Percentiles rank a stretch among this genome's conserved stretches.
Conservation (phyloP, 495 filamentous ascomycete species). For the Podospora didyma region DNA sequence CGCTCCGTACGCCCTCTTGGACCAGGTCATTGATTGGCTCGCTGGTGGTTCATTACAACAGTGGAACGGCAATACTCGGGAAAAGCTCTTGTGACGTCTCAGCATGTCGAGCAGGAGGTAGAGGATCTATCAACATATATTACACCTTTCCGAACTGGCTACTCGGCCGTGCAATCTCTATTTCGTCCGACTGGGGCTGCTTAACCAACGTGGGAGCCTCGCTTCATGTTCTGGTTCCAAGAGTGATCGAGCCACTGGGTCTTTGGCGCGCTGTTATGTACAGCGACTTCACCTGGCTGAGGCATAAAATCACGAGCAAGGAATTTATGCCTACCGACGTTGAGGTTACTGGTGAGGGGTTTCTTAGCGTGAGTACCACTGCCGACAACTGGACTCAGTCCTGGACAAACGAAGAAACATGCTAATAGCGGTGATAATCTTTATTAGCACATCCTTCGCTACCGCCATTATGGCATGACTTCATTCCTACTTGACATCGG, state of each 20-base stretch:
- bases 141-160: slow-evolving; percentile 6
- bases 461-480: background rate
- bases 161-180: background rate
- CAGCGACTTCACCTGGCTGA: background rate
- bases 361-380: too few species aligned
- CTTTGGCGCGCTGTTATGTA: background rate
- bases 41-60: background rate
- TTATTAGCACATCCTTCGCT: background rate
- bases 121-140: background rate
- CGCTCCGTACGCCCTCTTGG: background rate
- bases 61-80: background rate
- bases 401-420: background rate
- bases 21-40: background rate
- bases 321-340: background rate
- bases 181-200: background rate
- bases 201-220: slow-evolving; percentile 3
- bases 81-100: background rate
- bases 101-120: background rate
- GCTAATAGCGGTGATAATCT: background rate
- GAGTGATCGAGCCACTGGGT: background rate
- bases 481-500: background rate
- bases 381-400: too few species aligned
- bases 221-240: slow-evolving; percentile 5
- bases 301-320: background rate
- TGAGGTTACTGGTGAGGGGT: background rate